Evolutionary conservation across 257 asterid genomes (phyloP).

Genomic region (Solanum lignicaule): DNA sequence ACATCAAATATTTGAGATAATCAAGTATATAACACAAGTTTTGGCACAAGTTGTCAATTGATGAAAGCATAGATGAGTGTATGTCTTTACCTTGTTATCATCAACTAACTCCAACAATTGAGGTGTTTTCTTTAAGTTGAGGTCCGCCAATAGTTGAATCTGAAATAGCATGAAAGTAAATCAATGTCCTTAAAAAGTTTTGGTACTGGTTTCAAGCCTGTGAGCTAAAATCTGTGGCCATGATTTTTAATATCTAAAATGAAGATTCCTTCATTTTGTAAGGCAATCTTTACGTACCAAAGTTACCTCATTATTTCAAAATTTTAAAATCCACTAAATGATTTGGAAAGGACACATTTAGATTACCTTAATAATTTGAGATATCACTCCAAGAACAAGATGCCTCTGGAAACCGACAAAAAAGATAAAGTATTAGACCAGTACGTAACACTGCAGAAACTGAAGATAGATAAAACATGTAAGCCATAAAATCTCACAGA

Average conservation of each 20-base stretch:
- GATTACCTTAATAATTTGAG: slow-evolving; percentile 92
- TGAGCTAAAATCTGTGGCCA: not conserved
- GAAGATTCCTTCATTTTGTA: not conserved
- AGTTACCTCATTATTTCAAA: not conserved
- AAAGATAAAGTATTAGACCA: slow-evolving; percentile 13
- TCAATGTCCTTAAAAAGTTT: not conserved
- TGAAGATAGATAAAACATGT: not conserved
- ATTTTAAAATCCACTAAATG: not conserved
- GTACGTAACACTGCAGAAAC: slow-evolving; percentile 1
- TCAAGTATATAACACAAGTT: not conserved
- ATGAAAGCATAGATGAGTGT: not conserved
- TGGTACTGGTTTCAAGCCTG: not conserved
- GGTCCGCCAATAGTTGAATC: slow-evolving; percentile 36
- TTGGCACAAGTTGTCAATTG: not conserved
- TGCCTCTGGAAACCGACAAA: slow-evolving; percentile 64
- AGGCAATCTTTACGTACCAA: not conserved
- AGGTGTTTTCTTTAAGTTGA: slow-evolving; percentile 25
- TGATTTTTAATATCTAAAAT: not conserved
- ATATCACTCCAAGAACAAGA: slow-evolving; percentile 94
- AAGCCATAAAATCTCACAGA: not conserved
- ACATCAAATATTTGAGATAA: slow-evolving; percentile 7
- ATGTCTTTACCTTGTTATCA: slow-evolving; percentile 64
- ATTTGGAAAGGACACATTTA: not conserved
- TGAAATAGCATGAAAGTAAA: slow-evolving; percentile 19
- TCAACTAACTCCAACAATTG: slow-evolving; percentile 88